Evolutionary conservation across 495 filamentous ascomycete species (phyloP).

Genomic region (Podospora appendiculata): DNA sequence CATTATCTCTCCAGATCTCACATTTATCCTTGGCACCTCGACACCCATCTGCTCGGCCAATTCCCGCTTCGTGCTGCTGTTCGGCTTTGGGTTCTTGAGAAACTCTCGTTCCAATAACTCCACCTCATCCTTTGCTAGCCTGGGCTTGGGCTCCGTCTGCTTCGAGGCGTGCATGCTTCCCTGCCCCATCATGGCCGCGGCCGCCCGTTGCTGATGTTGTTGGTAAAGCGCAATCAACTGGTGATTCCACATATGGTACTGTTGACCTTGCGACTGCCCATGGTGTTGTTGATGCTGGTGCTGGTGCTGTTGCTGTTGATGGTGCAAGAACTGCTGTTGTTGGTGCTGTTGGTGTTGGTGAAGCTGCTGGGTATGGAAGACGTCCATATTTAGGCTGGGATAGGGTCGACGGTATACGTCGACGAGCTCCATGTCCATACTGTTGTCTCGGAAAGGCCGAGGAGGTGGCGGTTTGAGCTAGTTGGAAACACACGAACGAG

Average conservation of each 20-base stretch:
- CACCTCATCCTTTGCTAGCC: slow-evolving; percentile 76
- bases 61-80: slow-evolving; percentile 65
- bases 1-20: slow-evolving; percentile 33
- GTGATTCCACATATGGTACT: slow-evolving; percentile 20
- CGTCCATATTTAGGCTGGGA: slow-evolving; percentile 9
- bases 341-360: slow-evolving; percentile 9
- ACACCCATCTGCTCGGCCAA: slow-evolving; percentile 66
- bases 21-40: slow-evolving; percentile 69
- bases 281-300: slow-evolving; percentile 3
- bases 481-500: neutral
- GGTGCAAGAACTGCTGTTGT: neutral
- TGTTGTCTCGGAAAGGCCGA: neutral
- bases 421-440: slow-evolving; percentile 24
- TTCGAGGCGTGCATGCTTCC: slow-evolving; percentile 22
- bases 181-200: slow-evolving; percentile 22
- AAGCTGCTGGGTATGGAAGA: slow-evolving; percentile 7
- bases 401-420: slow-evolving; percentile 20
- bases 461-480: no score
- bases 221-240: slow-evolving; percentile 22
- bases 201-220: slow-evolving; percentile 18
- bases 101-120: slow-evolving; percentile 70
- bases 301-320: neutral
- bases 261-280: slow-evolving; percentile 13
- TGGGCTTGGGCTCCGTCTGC: slow-evolving; percentile 51
- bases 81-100: slow-evolving; percentile 68